Evolutionary conservation across 169 alveolate genomes (phyloP).

Genomic region (Cryptosporidium xiaoi): DNA sequence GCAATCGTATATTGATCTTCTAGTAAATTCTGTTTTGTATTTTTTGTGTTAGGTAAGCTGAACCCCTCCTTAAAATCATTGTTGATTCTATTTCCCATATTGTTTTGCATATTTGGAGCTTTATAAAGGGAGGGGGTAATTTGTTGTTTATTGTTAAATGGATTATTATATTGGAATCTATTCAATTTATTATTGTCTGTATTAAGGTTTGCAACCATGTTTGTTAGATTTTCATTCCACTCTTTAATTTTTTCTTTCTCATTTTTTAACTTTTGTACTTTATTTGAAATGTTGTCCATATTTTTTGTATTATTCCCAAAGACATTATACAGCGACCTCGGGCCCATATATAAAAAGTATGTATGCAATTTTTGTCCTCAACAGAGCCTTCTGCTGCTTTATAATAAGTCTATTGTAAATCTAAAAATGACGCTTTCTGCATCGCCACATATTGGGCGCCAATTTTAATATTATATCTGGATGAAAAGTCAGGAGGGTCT

Average conservation of each 20-base stretch:
- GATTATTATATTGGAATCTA: background rate
- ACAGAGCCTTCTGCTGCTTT: too few species aligned
- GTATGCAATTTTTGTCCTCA: too few species aligned
- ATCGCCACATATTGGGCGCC: slow-evolving; percentile 75
- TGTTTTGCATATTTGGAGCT: background rate
- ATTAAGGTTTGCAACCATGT: slow-evolving; percentile 30
- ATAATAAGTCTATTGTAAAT: background rate
- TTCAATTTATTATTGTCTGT: background rate
- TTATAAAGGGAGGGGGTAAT: background rate
- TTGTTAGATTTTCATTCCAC: slow-evolving; percentile 70
- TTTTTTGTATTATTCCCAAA: too few species aligned
- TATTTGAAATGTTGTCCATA: background rate
- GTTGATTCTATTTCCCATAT: background rate
- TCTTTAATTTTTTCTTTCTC: slow-evolving; percentile 69
- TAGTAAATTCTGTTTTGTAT: background rate
- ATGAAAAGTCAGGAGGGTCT: background rate
- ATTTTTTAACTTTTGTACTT: slow-evolving; percentile 19
- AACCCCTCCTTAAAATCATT: background rate
- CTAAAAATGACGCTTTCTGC: slow-evolving; percentile 64
- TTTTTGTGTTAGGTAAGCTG: background rate
- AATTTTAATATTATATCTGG: slow-evolving; percentile 11
- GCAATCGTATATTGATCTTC: slow-evolving; percentile 54
- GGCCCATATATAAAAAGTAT: background rate
- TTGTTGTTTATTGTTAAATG: background rate
- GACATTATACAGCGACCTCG: background rate